These are phyloP conservation scores for Penicillium maclennaniae DNA, from an alignment of 495 filamentous ascomycete genomes.

Conservation along the genomic window DNA sequence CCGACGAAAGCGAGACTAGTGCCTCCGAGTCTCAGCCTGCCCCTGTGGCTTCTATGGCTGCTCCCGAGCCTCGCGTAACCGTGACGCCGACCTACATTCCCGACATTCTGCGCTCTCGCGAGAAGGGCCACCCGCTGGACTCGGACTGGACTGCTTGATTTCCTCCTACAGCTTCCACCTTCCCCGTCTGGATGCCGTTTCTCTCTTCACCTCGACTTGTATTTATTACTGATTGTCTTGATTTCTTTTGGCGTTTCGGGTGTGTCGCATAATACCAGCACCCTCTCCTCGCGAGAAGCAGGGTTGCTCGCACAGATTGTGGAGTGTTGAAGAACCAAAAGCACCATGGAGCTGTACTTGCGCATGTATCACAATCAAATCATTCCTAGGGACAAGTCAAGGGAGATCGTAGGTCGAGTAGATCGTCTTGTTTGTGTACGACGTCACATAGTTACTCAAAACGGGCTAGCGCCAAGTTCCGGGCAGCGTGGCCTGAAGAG, in stretches of 20 bases:
- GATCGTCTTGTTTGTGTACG: conserved; percentile 1
- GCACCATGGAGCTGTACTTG: conserved; percentile 9
- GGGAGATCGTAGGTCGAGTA: conserved; percentile 2
- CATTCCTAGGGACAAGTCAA: not conserved
- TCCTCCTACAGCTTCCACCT: not conserved
- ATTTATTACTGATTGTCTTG: conserved; percentile 22
- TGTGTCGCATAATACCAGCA: conserved; percentile 31
- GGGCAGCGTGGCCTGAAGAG: conserved; percentile 45
- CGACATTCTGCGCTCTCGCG: conserved; percentile 34
- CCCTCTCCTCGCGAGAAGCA: conserved; percentile 1
- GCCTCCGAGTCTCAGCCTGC: conserved; percentile 37
- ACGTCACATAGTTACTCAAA: conserved; percentile 31
- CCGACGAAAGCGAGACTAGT: conserved; percentile 42
- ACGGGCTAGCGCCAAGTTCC: conserved; percentile 35
- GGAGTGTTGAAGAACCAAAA: conserved; percentile 12
- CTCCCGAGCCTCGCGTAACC: conserved; percentile 37
- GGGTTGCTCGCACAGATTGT: conserved; percentile 16
- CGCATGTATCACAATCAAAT: conserved; percentile 16
- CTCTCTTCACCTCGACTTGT: conserved; percentile 8
- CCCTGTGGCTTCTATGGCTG: conserved; percentile 24
- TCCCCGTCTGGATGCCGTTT: conserved; percentile 9
- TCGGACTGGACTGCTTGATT: conserved; percentile 55
- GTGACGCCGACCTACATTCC: conserved; percentile 44
- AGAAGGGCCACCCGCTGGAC: conserved; percentile 54
- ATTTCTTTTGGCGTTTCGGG: conserved; percentile 39